phyloP scores from a whole-genome alignment of 352 stramenopile species.

The Hyaloperonospora brassicae region DNA sequence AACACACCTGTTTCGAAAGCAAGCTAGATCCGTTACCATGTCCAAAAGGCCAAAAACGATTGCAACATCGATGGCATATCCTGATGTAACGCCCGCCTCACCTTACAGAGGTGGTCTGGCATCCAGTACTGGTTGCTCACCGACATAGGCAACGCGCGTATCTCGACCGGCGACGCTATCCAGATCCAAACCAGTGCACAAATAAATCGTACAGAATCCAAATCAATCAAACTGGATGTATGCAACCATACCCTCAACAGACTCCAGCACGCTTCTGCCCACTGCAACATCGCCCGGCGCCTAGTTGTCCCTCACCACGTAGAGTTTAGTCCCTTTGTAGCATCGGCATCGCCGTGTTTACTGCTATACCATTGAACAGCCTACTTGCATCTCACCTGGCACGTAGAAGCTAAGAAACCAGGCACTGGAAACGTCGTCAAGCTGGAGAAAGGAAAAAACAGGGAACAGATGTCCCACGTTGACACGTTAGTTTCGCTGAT shows the following conservation, averaged over 20 bases:
- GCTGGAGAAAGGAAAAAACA: conserved; percentile 14
- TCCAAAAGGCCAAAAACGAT: not conserved
- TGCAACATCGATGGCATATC: not conserved
- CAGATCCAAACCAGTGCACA: conserved; percentile 1
- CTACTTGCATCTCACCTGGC: conserved; percentile 26
- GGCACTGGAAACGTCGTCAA: conserved; percentile 66
- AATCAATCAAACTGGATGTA: not conserved
- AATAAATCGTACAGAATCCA: conserved; percentile 1
- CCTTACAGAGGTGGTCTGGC: conserved; percentile 79
- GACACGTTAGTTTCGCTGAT: too few species aligned
- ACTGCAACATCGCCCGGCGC: conserved; percentile 10
- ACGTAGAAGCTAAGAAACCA: conserved; percentile 41
- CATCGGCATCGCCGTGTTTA: not conserved
- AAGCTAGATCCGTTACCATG: not conserved
- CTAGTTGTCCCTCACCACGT: conserved; percentile 10
- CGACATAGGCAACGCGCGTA: conserved; percentile 30
- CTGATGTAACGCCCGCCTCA: conserved; percentile 11
- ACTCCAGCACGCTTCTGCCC: not conserved
- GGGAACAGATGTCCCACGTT: not conserved
- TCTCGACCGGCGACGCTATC: conserved; percentile 23
- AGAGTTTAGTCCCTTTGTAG: not conserved
- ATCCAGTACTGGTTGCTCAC: conserved; percentile 74
- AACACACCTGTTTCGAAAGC: conserved; percentile 49
- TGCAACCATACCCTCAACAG: conserved; percentile 11
- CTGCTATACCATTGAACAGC: not conserved